These are phyloP conservation scores for Epithele typhae DNA, from an alignment of 768 basidiomycete species.

Conservation along the genomic window DNA sequence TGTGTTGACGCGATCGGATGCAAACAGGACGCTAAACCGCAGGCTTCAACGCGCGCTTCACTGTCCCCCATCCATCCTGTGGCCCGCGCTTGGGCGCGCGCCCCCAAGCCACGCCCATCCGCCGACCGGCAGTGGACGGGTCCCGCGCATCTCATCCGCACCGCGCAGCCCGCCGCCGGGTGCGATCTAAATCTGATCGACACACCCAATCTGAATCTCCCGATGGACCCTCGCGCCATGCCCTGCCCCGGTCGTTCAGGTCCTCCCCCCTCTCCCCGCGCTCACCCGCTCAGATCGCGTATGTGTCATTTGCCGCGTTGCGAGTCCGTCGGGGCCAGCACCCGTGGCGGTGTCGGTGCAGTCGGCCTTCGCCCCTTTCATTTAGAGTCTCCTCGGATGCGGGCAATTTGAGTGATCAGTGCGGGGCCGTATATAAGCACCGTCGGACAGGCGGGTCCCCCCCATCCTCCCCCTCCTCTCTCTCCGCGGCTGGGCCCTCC, in stretches of 20 bases:
- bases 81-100: too few relatives aligned
- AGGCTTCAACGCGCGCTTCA: too few relatives aligned
- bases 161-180: too few relatives aligned
- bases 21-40: too few relatives aligned
- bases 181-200: conserved; percentile 9
- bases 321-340: conserved; percentile 1
- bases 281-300: conserved; percentile 3
- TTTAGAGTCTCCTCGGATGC: neutral
- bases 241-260: too few relatives aligned
- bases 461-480: neutral
- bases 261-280: too few relatives aligned
- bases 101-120: too few relatives aligned
- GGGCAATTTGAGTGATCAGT: conserved; percentile 11
- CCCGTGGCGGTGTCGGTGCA: conserved; percentile 4
- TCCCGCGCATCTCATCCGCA: too few relatives aligned
- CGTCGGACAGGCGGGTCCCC: neutral
- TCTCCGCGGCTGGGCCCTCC: neutral
- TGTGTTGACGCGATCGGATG: too few relatives aligned
- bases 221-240: too few relatives aligned
- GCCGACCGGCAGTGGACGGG: too few relatives aligned
- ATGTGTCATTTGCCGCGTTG: neutral
- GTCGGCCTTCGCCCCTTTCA: conserved; percentile 5
- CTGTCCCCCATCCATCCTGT: too few relatives aligned
- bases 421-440: conserved; percentile 3
- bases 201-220: conserved; percentile 12